These are phyloP conservation scores for Tetraselmis chui DNA, from an alignment of 139 green algal species.

Conservation along the genomic window DNA sequence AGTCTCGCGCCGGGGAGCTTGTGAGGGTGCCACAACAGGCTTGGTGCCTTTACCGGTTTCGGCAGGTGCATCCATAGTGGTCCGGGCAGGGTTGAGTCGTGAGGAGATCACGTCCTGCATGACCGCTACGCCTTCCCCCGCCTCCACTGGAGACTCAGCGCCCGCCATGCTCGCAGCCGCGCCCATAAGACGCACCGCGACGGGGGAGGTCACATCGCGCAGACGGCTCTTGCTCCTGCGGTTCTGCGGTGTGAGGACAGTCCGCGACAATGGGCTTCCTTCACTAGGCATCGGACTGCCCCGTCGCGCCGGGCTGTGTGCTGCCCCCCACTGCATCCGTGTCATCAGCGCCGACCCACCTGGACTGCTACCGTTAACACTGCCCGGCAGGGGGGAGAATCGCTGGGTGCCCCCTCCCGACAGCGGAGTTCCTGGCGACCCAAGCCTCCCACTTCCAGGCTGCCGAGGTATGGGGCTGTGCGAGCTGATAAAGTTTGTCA, in stretches of 20 bases:
- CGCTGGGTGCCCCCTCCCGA: neutral
- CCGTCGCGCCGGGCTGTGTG: neutral
- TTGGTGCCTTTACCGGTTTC: too few species aligned
- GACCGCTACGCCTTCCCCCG: neutral
- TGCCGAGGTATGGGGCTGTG: too few species aligned
- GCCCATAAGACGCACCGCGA: neutral
- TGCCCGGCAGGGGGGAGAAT: too few species aligned
- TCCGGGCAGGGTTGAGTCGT: neutral
- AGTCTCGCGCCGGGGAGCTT: too few species aligned
- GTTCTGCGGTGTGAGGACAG: neutral
- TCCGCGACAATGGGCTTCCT: neutral
- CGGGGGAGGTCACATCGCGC: neutral
- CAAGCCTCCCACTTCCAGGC: neutral
- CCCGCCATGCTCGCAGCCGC: neutral
- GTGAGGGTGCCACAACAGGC: too few species aligned
- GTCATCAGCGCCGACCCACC: neutral
- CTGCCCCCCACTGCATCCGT: neutral
- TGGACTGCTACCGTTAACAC: neutral
- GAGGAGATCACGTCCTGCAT: neutral
- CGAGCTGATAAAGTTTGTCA: neutral
- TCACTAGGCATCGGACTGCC: neutral
- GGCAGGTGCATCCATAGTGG: too few species aligned
- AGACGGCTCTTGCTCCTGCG: neutral
- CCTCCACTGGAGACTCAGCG: neutral
- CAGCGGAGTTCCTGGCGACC: neutral